Percentiles rank a stretch among this genome's conserved stretches.
These are phyloP conservation scores for Mycena filopes DNA, from an alignment of 768 basidiomycete species.

Conservation along the genomic window DNA sequence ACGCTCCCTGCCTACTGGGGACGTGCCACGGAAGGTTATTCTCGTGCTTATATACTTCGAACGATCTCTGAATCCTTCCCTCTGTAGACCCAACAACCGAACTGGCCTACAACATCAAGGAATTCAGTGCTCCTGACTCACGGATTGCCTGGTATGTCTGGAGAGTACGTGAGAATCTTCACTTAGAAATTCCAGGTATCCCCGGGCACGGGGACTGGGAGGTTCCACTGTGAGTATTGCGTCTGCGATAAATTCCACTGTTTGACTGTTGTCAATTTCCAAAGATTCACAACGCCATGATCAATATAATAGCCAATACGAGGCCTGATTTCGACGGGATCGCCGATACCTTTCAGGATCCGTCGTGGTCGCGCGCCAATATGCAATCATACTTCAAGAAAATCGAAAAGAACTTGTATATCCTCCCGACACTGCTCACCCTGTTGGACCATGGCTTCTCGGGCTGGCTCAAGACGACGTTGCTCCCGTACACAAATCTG, in stretches of 20 bases:
- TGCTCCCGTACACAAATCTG: conserved; percentile 35
- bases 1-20: too few species aligned
- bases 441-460: conserved; percentile 41
- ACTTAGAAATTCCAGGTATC: conserved; percentile 39
- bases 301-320: conserved; percentile 41
- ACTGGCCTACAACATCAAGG: conserved; percentile 41
- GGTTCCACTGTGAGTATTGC: conserved; percentile 40
- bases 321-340: conserved; percentile 39
- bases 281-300: conserved; percentile 40
- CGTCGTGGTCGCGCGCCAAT: conserved; percentile 41
- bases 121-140: conserved; percentile 42
- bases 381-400: conserved; percentile 42
- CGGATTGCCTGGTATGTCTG: conserved; percentile 32
- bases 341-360: conserved; percentile 39
- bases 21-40: too few species aligned
- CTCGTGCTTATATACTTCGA: too few species aligned
- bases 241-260: too few species aligned
- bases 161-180: conserved; percentile 33
- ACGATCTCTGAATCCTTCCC: too few species aligned
- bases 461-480: conserved; percentile 41
- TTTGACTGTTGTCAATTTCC: too few species aligned
- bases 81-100: conserved; percentile 40
- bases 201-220: conserved; percentile 38
- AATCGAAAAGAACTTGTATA: conserved; percentile 40
- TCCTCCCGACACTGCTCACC: conserved; percentile 26